phyloP scores from a whole-genome alignment of 2,329 filamentous ascomycete species.

The Cadophora sp. region DNA sequence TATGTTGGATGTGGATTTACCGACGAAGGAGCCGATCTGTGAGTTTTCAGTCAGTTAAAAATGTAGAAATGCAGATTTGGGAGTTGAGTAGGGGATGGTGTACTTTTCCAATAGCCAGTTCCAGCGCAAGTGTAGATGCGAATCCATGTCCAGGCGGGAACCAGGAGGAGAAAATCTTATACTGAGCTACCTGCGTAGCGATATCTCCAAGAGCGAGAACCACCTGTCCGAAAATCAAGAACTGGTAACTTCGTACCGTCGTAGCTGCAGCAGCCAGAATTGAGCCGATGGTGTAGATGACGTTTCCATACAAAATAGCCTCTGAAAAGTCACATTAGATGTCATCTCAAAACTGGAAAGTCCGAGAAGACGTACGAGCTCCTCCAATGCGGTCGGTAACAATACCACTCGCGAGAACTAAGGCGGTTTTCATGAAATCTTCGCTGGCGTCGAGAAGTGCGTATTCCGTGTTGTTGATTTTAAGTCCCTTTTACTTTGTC shows the following conservation, averaged over 20 bases:
- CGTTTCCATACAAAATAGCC: conserved; percentile 66
- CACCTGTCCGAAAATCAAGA: conserved; percentile 65
- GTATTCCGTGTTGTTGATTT: conserved; percentile 66
- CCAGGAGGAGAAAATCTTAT: conserved; percentile 71
- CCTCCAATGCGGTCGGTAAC: conserved; percentile 66
- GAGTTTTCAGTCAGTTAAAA: neutral
- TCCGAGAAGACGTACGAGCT: conserved; percentile 50
- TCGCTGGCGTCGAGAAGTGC: conserved; percentile 65
- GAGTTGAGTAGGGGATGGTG: too few relatives aligned
- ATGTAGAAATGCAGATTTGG: neutral
- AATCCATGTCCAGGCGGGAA: conserved; percentile 67
- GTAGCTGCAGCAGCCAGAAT: conserved; percentile 65
- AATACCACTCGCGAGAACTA: conserved; percentile 61
- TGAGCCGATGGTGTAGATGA: conserved; percentile 63
- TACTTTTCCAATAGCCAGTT: conserved; percentile 63
- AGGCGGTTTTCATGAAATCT: conserved; percentile 64
- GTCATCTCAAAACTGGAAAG: neutral
- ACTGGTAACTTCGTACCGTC: conserved; percentile 60
- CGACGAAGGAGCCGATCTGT: conserved; percentile 62
- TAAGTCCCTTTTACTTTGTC: conserved; percentile 49
- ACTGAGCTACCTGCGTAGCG: conserved; percentile 68
- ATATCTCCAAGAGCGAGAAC: conserved; percentile 66
- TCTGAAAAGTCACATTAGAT: conserved; percentile 3
- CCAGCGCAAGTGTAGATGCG: conserved; percentile 65
- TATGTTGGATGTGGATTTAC: conserved; percentile 65